These are phyloP conservation scores for Fusarium scirpi DNA, from an alignment of 2,329 filamentous ascomycete genomes.

Conservation along the genomic window DNA sequence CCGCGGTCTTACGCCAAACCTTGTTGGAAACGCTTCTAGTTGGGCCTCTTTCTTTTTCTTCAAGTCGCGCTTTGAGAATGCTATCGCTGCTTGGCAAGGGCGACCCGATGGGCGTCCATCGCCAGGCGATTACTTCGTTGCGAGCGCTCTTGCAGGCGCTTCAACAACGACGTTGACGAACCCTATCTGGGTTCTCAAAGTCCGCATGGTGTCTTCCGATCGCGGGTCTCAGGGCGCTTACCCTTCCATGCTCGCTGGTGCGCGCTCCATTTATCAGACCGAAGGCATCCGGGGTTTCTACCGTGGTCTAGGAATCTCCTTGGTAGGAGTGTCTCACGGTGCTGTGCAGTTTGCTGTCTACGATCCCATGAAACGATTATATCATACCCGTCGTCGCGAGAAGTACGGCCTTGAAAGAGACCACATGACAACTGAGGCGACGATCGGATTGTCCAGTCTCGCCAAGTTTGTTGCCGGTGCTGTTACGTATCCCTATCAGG, in stretches of 20 bases:
- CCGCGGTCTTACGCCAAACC: constrained; percentile 88
- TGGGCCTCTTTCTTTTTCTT: constrained; percentile 95
- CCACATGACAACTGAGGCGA: constrained; percentile 76
- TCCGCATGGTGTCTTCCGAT: constrained; percentile 92
- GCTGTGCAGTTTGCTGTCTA: constrained; percentile 97
- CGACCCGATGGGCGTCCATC: constrained; percentile 44
- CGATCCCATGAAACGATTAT: constrained; percentile 73
- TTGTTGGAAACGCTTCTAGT: constrained; percentile 88
- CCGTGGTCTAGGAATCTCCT: constrained; percentile 82
- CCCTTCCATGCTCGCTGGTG: constrained; percentile 78
- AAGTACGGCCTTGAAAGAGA: constrained; percentile 34
- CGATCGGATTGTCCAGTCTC: constrained; percentile 80
- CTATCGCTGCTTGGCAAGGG: constrained; percentile 51
- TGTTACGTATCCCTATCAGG: constrained; percentile 94
- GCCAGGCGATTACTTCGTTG: constrained; percentile 81
- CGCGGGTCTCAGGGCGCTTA: constrained; percentile 82
- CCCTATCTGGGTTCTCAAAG: constrained; percentile 98
- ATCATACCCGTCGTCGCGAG: constrained; percentile 60
- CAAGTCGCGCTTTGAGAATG: constrained; percentile 67
- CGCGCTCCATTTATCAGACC: constrained; percentile 70
- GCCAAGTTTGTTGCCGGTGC: constrained; percentile 92
- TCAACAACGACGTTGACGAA: constrained; percentile 88
- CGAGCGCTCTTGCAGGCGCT: constrained; percentile 77
- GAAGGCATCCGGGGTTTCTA: constrained; percentile 89
- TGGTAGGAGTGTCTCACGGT: constrained; percentile 90